phyloP scores from a whole-genome alignment of 371 early-diverging fungal species.

The Parasitella parasitica region DNA sequence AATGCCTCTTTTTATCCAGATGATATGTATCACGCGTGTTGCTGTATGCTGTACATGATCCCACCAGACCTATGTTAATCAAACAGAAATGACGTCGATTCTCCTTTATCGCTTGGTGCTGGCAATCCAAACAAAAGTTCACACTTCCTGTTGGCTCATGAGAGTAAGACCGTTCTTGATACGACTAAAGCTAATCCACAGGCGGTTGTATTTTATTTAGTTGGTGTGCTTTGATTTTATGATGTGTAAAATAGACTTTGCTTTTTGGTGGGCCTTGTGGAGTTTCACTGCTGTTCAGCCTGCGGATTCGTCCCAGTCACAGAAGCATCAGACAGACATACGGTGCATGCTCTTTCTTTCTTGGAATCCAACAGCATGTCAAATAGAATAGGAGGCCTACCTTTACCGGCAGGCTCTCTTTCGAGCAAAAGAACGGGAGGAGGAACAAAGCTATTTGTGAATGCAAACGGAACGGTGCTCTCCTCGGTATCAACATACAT shows the following conservation, averaged over 20 bases:
- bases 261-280: no score
- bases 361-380: neutral
- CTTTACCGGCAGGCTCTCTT: constrained; percentile 19
- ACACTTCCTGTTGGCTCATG: neutral
- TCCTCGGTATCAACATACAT: constrained; percentile 51
- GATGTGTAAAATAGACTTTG: no score
- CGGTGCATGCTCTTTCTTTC: neutral
- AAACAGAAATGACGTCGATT: neutral
- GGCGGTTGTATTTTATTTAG: no score
- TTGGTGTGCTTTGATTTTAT: no score
- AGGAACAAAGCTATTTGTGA: constrained; percentile 4
- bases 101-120: no score
- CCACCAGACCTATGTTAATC: no score
- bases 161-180: neutral
- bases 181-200: no score
- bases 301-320: neutral
- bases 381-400: constrained; percentile 9
- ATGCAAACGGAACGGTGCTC: constrained; percentile 2
- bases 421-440: neutral
- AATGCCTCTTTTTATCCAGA: neutral
- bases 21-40: constrained; percentile 4
- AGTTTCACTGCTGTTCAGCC: neutral
- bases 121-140: neutral
- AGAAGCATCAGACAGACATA: neutral
- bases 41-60: no score